These are phyloP conservation scores for Ophiostoma australiae DNA, from an alignment of 2,329 filamentous ascomycete species.

Conservation along the genomic window DNA sequence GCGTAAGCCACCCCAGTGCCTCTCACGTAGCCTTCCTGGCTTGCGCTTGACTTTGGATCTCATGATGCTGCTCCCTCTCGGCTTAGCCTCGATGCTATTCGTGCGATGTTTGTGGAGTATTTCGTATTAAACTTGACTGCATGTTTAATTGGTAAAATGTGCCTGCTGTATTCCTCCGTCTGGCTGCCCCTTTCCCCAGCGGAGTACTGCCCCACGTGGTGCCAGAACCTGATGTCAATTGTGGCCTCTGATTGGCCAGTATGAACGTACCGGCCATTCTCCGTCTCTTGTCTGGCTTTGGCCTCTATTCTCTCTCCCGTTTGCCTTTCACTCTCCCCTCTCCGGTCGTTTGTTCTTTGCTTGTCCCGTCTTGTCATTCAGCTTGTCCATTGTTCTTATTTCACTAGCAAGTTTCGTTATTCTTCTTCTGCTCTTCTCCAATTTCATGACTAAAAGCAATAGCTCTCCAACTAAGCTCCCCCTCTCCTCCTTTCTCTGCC, in stretches of 20 bases:
- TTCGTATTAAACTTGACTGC: not conserved
- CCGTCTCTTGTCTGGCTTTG: not conserved
- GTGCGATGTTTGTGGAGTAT: slow-evolving; percentile 6
- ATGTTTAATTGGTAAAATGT: not conserved
- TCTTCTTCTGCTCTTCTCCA: not conserved
- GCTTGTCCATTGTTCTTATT: not conserved
- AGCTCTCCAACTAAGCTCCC: slow-evolving; percentile 6
- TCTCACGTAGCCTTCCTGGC: not conserved
- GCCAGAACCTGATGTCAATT: not conserved
- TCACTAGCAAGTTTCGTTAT: not conserved
- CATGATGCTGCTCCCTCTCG: not conserved
- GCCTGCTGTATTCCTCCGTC: not conserved
- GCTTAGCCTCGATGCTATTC: not conserved
- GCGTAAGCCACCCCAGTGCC: not conserved
- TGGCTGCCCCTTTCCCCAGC: not conserved
- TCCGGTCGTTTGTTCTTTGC: not conserved
- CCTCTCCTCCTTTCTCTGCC: not conserved
- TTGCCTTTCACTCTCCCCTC: not conserved
- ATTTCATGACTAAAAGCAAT: slow-evolving; percentile 1
- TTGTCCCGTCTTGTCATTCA: not conserved
- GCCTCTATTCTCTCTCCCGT: not conserved
- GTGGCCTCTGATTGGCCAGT: not conserved
- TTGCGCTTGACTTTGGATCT: not conserved
- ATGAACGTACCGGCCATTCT: not conserved
- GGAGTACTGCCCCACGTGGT: not conserved